phyloP scores from a whole-genome alignment of 2,329 filamentous ascomycete species.

The Colletotrichum sansevieriae region DNA sequence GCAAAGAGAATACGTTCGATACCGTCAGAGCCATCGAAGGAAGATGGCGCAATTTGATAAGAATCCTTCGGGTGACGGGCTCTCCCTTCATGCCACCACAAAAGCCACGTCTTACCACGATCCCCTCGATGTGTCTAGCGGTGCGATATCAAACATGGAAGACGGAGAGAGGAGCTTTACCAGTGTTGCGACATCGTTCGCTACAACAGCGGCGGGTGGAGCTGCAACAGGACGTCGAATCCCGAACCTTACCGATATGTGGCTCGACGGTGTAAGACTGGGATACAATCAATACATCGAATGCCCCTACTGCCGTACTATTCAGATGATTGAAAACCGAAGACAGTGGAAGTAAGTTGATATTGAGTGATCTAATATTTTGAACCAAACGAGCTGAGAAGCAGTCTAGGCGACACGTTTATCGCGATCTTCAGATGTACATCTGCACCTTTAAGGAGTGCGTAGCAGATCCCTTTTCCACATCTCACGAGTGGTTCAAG shows the following conservation, averaged over 20 bases:
- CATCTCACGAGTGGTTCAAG: conserved; percentile 28
- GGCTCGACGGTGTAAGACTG: conserved; percentile 12
- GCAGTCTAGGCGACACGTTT: conserved; percentile 14
- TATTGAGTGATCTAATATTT: neutral
- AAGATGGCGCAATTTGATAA: neutral
- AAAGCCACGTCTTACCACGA: conserved; percentile 20
- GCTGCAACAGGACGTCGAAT: neutral
- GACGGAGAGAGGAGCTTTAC: neutral
- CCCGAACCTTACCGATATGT: neutral
- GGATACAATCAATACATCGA: conserved; percentile 14
- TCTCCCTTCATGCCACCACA: neutral
- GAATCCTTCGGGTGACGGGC: neutral
- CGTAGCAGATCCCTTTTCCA: neutral
- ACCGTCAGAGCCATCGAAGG: conserved; percentile 11
- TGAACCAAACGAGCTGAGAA: neutral
- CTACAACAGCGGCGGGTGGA: neutral
- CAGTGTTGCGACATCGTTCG: conserved; percentile 22
- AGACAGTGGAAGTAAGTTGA: conserved; percentile 18
- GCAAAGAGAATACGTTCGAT: conserved; percentile 18
- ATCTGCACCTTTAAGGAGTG: conserved; percentile 21
- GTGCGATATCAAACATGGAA: neutral
- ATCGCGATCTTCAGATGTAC: conserved; percentile 19
- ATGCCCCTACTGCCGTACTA: conserved; percentile 29
- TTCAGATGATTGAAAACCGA: conserved; percentile 1
- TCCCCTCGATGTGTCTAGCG: neutral